Percentiles rank a stretch among this genome's conserved stretches.
phyloP scores from a whole-genome alignment of 2,329 filamentous ascomycete genomes.

The Westerdykella aurantiaca region DNA sequence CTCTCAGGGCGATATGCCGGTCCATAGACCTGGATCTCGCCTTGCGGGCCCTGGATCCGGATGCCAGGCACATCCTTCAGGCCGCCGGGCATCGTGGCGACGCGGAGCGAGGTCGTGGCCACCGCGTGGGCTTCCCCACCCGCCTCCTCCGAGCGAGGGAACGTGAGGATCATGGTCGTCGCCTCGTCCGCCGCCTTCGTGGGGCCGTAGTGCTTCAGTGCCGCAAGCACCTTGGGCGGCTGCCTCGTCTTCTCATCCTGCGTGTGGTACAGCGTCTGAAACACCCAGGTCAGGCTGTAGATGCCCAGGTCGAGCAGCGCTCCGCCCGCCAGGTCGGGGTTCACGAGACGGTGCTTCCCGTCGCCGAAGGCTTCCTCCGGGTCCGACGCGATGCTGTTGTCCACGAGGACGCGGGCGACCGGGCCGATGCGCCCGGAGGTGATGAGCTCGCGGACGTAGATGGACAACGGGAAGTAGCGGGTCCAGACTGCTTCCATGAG shows the following conservation, averaged over 20 bases:
- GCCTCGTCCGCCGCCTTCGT: conserved; percentile 69
- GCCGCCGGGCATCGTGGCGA: conserved; percentile 50
- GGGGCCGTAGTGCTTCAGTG: conserved; percentile 65
- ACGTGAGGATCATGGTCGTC: conserved; percentile 71
- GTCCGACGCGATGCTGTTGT: conserved; percentile 55
- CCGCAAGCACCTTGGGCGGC: conserved; percentile 60
- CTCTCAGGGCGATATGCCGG: conserved; percentile 64
- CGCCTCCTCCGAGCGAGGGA: conserved; percentile 53
- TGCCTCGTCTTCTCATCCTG: conserved; percentile 60
- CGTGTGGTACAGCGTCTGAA: conserved; percentile 80
- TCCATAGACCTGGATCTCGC: conserved; percentile 74
- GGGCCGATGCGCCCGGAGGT: conserved; percentile 49
- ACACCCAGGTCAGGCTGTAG: conserved; percentile 85
- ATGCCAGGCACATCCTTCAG: conserved; percentile 60
- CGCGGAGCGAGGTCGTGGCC: conserved; percentile 46
- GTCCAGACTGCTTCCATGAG: conserved; percentile 70
- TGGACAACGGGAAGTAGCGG: conserved; percentile 76
- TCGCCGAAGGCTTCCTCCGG: conserved; percentile 52
- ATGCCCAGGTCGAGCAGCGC: conserved; percentile 79
- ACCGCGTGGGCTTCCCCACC: conserved; percentile 62
- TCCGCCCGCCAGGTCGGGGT: conserved; percentile 75
- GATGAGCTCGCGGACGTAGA: conserved; percentile 65
- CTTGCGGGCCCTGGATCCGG: conserved; percentile 72
- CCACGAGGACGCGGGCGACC: conserved; percentile 52
- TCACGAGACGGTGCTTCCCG: conserved; percentile 68